Conservation (phyloP, 1,284 basidiomycete genomes). For the Trichosporon sp. region DNA sequence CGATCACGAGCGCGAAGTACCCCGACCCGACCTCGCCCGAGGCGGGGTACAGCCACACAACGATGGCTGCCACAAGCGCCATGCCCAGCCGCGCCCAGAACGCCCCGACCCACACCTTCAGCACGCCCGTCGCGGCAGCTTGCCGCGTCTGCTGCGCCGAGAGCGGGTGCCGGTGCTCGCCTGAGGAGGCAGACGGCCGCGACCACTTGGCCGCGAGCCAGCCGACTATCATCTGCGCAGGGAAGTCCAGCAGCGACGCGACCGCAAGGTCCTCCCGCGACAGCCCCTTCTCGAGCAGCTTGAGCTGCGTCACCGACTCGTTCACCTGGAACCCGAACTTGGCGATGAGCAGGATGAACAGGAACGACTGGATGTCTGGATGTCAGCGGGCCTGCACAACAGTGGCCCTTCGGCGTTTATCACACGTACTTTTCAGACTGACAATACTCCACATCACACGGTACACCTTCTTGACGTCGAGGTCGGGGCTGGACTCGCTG, state of each 20-base stretch:
- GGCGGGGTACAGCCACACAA: conserved; percentile 78
- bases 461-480: conserved; percentile 88
- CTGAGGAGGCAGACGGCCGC: conserved; percentile 37
- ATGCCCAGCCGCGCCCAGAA: conserved; percentile 84
- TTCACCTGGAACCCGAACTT: conserved; percentile 96
- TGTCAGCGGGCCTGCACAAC: no score
- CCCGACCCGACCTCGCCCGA: conserved; percentile 44
- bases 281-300: conserved; percentile 95
- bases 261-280: conserved; percentile 92
- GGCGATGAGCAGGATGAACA: conserved; percentile 81
- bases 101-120: conserved; percentile 83
- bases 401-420: no score
- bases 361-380: conserved; percentile 85
- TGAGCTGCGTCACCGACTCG: conserved; percentile 86
- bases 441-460: conserved; percentile 91
- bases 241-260: conserved; percentile 94
- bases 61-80: conserved; percentile 64
- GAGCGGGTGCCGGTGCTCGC: conserved; percentile 30
- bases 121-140: conserved; percentile 59
- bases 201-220: conserved; percentile 96
- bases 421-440: conserved; percentile 72
- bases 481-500: conserved; percentile 66
- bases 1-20: conserved; percentile 75
- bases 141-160: conserved; percentile 17
- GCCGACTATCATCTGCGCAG: conserved; percentile 92